phyloP scores from a whole-genome alignment of 2,329 filamentous ascomycete species.

The Aphanocladium album region DNA sequence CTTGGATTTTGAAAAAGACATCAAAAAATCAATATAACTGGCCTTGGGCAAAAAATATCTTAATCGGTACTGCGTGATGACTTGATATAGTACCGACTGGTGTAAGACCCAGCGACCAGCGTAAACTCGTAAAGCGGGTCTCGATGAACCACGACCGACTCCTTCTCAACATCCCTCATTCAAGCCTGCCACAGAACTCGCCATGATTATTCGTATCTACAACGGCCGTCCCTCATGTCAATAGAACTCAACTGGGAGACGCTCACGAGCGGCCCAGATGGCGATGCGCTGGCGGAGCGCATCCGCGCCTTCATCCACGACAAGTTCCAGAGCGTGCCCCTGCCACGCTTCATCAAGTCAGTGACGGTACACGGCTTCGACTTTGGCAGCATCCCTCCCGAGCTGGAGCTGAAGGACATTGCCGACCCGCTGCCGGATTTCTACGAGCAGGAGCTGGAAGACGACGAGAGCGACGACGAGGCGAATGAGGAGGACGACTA shows the following conservation, averaged over 20 bases:
- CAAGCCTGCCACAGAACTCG: not conserved
- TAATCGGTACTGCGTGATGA: too few relatives aligned
- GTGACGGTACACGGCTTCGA: conserved; percentile 93
- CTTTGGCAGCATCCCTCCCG: conserved; percentile 77
- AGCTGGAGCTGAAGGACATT: conserved; percentile 91
- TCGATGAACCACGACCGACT: not conserved
- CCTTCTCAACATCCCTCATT: not conserved
- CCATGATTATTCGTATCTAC: not conserved
- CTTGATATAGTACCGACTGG: too few relatives aligned
- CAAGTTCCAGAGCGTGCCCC: conserved; percentile 85
- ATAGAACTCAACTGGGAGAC: conserved; percentile 97
- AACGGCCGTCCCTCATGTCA: conserved; percentile 60
- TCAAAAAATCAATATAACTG: too few relatives aligned
- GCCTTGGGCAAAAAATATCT: too few relatives aligned
- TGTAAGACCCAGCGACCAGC: not conserved
- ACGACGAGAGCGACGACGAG: conserved; percentile 38
- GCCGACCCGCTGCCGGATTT: conserved; percentile 94
- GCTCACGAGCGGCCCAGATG: conserved; percentile 84
- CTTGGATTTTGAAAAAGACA: too few relatives aligned
- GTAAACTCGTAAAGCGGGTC: conserved; percentile 1
- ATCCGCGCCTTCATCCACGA: conserved; percentile 93
- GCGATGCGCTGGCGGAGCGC: conserved; percentile 72
- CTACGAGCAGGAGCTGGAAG: conserved; percentile 74
- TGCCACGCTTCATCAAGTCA: conserved; percentile 94
- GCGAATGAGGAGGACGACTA: not conserved